A percentile compares a stretch with the other conserved stretches of the same genome.
phyloP scores from a whole-genome alignment of 805 yeast genomes.

The Metschnikowia shivogae region DNA sequence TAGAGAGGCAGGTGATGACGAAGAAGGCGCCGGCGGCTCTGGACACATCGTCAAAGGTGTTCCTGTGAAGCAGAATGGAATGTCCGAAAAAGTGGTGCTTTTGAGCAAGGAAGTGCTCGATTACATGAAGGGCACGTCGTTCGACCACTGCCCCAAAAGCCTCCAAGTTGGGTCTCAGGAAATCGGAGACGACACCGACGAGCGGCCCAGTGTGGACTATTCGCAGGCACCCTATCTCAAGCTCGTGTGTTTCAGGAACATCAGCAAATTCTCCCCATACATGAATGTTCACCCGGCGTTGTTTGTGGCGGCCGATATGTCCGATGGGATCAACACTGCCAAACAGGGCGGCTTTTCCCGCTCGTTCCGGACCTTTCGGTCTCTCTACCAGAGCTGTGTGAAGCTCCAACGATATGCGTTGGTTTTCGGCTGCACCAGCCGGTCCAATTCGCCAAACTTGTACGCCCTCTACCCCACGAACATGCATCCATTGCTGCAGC shows the following conservation, averaged over 20 bases:
- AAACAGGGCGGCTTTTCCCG: constrained; percentile 47
- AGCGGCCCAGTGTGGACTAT: constrained; percentile 10
- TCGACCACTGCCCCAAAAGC: constrained; percentile 29
- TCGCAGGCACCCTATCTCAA: constrained; percentile 48
- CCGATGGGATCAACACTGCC: constrained; percentile 29
- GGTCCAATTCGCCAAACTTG: constrained; percentile 50
- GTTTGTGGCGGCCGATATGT: constrained; percentile 64
- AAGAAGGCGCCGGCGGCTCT: too few relatives aligned
- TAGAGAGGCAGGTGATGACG: constrained; percentile 21
- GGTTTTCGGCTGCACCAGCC: constrained; percentile 64
- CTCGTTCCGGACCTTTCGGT: constrained; percentile 62
- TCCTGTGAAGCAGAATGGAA: constrained; percentile 13
- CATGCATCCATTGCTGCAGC: not conserved
- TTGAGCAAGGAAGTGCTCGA: constrained; percentile 24
- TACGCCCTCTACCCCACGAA: constrained; percentile 58
- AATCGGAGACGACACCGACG: constrained; percentile 5
- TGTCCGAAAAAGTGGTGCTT: constrained; percentile 19
- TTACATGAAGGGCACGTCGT: constrained; percentile 29
- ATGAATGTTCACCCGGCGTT: constrained; percentile 52
- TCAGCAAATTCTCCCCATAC: constrained; percentile 42
- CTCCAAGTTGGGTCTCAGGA: constrained; percentile 8
- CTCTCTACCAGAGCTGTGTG: constrained; percentile 59
- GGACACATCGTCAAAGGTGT: constrained; percentile 19
- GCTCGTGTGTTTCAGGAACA: constrained; percentile 62
- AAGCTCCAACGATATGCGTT: constrained; percentile 55